phyloP scores from a whole-genome alignment of 2,329 filamentous ascomycete species.

The Penicillium expansum region DNA sequence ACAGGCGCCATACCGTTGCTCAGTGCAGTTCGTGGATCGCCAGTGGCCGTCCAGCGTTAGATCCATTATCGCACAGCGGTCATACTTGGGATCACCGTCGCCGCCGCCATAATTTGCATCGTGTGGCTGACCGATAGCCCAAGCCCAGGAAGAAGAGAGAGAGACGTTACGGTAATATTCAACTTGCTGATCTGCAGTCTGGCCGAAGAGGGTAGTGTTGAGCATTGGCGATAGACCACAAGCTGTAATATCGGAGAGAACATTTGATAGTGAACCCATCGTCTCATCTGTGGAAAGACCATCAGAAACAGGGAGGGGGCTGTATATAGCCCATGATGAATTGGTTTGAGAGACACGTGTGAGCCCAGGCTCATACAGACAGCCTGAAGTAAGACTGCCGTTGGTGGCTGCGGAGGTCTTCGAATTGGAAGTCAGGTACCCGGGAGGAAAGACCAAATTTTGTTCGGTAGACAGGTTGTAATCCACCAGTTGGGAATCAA shows the following conservation, averaged over 20 bases:
- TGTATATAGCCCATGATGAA: conserved; percentile 53
- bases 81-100: conserved; percentile 29
- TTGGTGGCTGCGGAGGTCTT: conserved; percentile 35
- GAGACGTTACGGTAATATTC: conserved; percentile 51
- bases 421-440: conserved; percentile 43
- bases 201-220: conserved; percentile 54
- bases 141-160: conserved; percentile 58
- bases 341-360: conserved; percentile 46
- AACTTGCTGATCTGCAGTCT: conserved; percentile 50
- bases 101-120: conserved; percentile 41
- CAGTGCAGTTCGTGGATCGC: conserved; percentile 56
- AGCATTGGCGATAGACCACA: conserved; percentile 63
- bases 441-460: conserved; percentile 51
- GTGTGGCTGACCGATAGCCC: conserved; percentile 56
- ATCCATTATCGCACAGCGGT: conserved; percentile 58
- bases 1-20: conserved; percentile 55
- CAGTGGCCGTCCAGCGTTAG: conserved; percentile 53
- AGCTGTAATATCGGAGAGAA: conserved; percentile 44
- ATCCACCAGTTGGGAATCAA: conserved; percentile 56
- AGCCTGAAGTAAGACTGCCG: conserved; percentile 51
- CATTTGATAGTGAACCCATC: conserved; percentile 32
- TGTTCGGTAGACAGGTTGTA: conserved; percentile 57
- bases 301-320: conserved; percentile 28
- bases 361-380: conserved; percentile 50
- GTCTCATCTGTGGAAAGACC: conserved; percentile 27